A percentile compares a stretch with the other conserved stretches of the same genome.
These are phyloP conservation scores for Calonectria hongkongensis DNA, from an alignment of 2,329 filamentous ascomycete species.

Conservation along the genomic window DNA sequence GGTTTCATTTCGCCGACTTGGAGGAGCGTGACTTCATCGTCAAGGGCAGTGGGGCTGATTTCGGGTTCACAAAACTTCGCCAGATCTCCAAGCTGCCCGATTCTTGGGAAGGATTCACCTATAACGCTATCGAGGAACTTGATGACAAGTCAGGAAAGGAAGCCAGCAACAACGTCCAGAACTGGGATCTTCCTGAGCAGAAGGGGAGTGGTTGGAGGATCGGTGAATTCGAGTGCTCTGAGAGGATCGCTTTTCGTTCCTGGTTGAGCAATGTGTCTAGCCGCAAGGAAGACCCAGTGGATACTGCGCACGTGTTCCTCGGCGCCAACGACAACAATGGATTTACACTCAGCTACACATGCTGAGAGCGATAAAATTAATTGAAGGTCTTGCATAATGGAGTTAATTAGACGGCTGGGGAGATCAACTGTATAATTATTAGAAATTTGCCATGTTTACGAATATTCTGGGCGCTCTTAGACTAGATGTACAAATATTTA, in stretches of 20 bases:
- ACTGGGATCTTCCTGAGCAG: background rate
- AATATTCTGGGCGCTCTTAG: too few species aligned
- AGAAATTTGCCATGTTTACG: too few species aligned
- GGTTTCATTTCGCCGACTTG: slow-evolving; percentile 11
- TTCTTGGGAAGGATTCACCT: background rate
- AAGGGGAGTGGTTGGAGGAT: background rate
- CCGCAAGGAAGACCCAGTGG: background rate
- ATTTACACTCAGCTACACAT: slow-evolving; percentile 11
- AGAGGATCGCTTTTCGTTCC: background rate
- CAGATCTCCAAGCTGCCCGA: background rate
- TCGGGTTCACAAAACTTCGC: background rate
- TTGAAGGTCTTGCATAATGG: background rate
- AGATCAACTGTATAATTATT: too few species aligned
- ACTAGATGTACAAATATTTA: too few species aligned
- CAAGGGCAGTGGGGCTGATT: background rate
- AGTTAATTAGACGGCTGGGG: background rate
- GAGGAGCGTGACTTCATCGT: slow-evolving; percentile 10
- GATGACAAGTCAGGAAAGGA: background rate
- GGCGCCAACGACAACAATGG: slow-evolving; percentile 9
- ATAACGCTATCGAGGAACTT: background rate
- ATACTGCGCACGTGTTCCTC: background rate
- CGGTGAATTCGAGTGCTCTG: background rate
- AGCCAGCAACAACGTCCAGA: slow-evolving; percentile 14
- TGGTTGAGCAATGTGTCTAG: slow-evolving; percentile 15
- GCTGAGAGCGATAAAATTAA: background rate